Evolutionary conservation across 257 asterid species (phyloP).

Genomic region (Ophiorrhiza pumila): DNA sequence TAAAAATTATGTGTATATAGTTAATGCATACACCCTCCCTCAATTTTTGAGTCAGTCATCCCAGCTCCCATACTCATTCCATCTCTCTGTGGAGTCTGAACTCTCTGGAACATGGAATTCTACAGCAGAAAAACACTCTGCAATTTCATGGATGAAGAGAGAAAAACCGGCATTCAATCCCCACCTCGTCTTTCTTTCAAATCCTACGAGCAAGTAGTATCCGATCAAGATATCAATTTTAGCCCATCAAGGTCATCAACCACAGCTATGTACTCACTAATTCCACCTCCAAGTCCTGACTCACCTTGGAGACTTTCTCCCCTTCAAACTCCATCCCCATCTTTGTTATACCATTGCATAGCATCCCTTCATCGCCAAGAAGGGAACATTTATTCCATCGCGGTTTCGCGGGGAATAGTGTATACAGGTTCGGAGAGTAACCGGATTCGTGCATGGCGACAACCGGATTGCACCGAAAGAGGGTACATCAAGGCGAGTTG

Average conservation of each 20-base stretch:
- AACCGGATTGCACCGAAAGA: conserved; percentile 75
- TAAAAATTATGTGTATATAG: no score
- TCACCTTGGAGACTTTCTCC: conserved; percentile 97
- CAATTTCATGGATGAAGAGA: conserved; percentile 39
- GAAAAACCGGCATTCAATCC: conserved; percentile 24
- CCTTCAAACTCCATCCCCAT: conserved; percentile 71
- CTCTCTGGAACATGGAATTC: conserved; percentile 41
- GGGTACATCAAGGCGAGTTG: conserved; percentile 45
- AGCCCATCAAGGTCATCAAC: conserved; percentile 63
- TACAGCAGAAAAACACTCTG: conserved; percentile 32
- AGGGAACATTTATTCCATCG: conserved; percentile 66
- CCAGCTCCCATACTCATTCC: neutral
- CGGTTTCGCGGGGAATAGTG: conserved; percentile 56
- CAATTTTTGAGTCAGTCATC: neutral
- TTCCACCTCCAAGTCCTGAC: conserved; percentile 62
- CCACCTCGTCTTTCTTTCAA: conserved; percentile 46
- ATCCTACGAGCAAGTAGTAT: conserved; percentile 29
- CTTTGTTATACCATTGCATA: conserved; percentile 80
- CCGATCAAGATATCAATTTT: conserved; percentile 43
- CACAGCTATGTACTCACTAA: conserved; percentile 33
- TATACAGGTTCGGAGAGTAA: conserved; percentile 76
- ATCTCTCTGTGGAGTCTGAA: neutral
- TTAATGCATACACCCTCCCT: no score
- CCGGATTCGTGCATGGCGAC: conserved; percentile 81
- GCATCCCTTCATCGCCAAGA: conserved; percentile 88